Evolutionary conservation across 192 early-diverging fungal genomes (phyloP).

Genomic region (Dispira simplex): DNA sequence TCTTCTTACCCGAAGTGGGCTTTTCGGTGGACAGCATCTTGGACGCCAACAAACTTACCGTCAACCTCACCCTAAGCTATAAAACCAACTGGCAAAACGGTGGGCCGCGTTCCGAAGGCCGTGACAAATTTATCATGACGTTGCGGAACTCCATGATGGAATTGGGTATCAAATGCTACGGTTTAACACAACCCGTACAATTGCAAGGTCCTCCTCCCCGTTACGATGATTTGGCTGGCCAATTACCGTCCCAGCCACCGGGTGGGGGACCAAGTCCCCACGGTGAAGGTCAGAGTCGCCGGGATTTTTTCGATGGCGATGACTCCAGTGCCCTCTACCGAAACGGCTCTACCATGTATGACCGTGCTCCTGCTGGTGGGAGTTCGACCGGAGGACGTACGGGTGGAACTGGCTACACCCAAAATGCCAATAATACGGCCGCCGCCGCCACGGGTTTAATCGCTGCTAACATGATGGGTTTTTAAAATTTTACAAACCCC

Average conservation of each 20-base stretch:
- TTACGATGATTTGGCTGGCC: background rate
- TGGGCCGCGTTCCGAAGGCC: conserved; percentile 35
- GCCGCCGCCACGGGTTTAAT: conserved; percentile 8
- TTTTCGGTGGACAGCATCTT: conserved; percentile 44
- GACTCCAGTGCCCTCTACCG: background rate
- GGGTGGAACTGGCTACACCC: background rate
- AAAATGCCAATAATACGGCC: background rate
- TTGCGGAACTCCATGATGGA: conserved; percentile 43
- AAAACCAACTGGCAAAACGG: conserved; percentile 72
- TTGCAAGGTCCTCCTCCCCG: conserved; percentile 6
- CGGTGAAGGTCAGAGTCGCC: background rate
- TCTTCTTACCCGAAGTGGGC: conserved; percentile 33
- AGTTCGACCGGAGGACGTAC: background rate
- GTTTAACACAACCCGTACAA: conserved; percentile 31
- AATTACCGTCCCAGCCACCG: background rate
- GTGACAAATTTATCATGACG: conserved; percentile 51
- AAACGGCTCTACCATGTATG: background rate
- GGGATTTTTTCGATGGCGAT: background rate
- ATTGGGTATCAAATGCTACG: conserved; percentile 36
- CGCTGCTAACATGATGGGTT: conserved; percentile 6
- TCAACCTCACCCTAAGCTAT: conserved; percentile 53
- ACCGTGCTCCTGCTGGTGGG: background rate
- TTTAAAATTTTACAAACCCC: background rate
- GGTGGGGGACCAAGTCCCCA: no score
- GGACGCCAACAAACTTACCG: conserved; percentile 39